Conservation (phyloP, 2,329 filamentous ascomycete genomes). For the Talaromyces atroroseus region DNA sequence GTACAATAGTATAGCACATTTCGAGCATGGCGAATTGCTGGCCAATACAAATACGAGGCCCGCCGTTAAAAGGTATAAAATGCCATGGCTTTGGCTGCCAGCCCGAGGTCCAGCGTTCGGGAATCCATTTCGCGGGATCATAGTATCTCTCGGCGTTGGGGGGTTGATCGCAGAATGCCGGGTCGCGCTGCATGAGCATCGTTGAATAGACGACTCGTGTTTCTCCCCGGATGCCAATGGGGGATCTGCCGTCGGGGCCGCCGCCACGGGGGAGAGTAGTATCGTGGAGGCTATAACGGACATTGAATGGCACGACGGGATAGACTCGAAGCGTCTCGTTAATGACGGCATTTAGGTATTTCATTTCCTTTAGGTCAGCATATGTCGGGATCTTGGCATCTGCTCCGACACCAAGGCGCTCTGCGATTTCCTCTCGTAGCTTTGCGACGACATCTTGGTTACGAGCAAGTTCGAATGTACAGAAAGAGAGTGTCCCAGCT, state of each 20-base stretch:
- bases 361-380: constrained; percentile 78
- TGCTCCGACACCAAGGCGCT: constrained; percentile 66
- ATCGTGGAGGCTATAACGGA: constrained; percentile 65
- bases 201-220: constrained; percentile 48
- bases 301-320: constrained; percentile 73
- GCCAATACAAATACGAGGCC: constrained; percentile 52
- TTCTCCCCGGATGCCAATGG: constrained; percentile 44
- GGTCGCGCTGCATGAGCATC: constrained; percentile 48
- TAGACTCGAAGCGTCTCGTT: constrained; percentile 75
- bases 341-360: constrained; percentile 66
- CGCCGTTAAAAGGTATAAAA: constrained; percentile 52
- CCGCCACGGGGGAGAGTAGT: constrained; percentile 68
- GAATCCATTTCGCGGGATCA: constrained; percentile 42
- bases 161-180: constrained; percentile 43
- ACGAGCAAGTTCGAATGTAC: constrained; percentile 72
- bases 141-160: constrained; percentile 32
- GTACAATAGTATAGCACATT: constrained; percentile 48
- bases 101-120: constrained; percentile 46
- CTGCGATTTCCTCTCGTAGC: constrained; percentile 62
- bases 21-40: constrained; percentile 57
- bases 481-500: constrained; percentile 72
- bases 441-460: constrained; percentile 59
- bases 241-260: constrained; percentile 41
- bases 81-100: constrained; percentile 51
- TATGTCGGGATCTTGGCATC: constrained; percentile 56